phyloP scores from a whole-genome alignment of 2,329 filamentous ascomycete genomes.

The Saccharata proteae region DNA sequence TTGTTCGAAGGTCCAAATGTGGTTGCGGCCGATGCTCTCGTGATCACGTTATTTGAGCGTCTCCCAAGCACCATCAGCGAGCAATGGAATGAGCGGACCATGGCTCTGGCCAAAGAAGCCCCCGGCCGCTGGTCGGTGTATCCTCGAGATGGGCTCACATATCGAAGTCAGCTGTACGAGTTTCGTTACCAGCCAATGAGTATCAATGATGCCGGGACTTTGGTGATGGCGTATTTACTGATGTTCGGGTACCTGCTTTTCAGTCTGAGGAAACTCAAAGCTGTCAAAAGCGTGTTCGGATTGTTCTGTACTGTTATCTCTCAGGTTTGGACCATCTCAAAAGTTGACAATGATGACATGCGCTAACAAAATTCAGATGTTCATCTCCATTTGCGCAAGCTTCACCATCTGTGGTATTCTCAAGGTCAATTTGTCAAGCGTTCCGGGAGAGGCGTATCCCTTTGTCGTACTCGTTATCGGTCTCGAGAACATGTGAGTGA shows the following conservation, averaged over 20 bases:
- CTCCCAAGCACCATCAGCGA: conserved; percentile 51
- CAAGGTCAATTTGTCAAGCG: conserved; percentile 61
- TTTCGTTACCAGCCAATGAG: conserved; percentile 70
- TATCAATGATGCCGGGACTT: conserved; percentile 48
- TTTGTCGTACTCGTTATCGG: conserved; percentile 67
- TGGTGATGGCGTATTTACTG: conserved; percentile 53
- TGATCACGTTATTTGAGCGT: conserved; percentile 63
- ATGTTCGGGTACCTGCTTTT: conserved; percentile 53
- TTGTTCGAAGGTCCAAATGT: conserved; percentile 56
- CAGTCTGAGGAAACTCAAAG: conserved; percentile 56
- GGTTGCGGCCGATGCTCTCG: conserved; percentile 62
- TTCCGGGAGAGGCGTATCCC: conserved; percentile 63
- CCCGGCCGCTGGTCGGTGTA: conserved; percentile 53
- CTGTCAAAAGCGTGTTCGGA: conserved; percentile 64
- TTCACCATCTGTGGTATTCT: conserved; percentile 69
- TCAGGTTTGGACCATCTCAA: conserved; percentile 33
- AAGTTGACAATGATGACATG: not conserved
- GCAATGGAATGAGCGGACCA: conserved; percentile 52
- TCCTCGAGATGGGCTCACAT: conserved; percentile 43
- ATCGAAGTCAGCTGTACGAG: conserved; percentile 55
- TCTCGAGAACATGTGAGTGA: conserved; percentile 53
- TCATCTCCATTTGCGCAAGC: conserved; percentile 63
- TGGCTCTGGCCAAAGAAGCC: conserved; percentile 38
- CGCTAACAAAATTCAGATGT: conserved; percentile 32
- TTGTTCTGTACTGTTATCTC: conserved; percentile 57